phyloP scores from a whole-genome alignment of 495 filamentous ascomycete species.

The Lophium mytilinum region DNA sequence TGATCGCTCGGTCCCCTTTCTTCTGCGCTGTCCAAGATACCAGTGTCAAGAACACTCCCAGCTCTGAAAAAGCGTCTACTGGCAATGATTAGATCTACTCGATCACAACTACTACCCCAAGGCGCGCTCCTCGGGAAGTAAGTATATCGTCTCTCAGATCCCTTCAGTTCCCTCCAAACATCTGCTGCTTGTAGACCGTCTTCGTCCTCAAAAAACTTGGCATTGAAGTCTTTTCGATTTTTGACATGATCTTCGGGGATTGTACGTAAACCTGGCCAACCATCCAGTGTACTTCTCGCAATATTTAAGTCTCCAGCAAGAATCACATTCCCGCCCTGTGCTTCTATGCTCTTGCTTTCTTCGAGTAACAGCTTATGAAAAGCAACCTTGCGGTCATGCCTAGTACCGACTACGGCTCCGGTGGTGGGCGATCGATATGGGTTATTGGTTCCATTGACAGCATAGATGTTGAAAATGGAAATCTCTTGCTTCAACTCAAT shows the following conservation, averaged over 20 bases:
- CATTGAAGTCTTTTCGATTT: constrained; percentile 44
- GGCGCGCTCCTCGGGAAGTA: constrained; percentile 25
- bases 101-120: constrained; percentile 32
- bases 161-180: constrained; percentile 30
- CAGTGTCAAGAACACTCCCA: no score
- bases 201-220: constrained; percentile 37
- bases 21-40: no score
- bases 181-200: constrained; percentile 19
- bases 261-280: constrained; percentile 38
- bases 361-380: constrained; percentile 39
- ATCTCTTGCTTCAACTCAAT: constrained; percentile 32
- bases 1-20: no score
- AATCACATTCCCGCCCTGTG: constrained; percentile 34
- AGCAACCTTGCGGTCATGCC: constrained; percentile 42
- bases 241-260: constrained; percentile 38
- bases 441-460: constrained; percentile 44
- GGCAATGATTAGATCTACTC: constrained; percentile 31
- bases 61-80: no score
- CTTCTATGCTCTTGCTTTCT: constrained; percentile 36
- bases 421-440: constrained; percentile 37
- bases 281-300: constrained; percentile 36
- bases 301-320: constrained; percentile 46
- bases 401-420: constrained; percentile 36
- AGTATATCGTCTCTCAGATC: constrained; percentile 27
- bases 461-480: constrained; percentile 44